phyloP scores from a whole-genome alignment of 208 protist genomes.

The Acanthamoeba pearcei region DNA sequence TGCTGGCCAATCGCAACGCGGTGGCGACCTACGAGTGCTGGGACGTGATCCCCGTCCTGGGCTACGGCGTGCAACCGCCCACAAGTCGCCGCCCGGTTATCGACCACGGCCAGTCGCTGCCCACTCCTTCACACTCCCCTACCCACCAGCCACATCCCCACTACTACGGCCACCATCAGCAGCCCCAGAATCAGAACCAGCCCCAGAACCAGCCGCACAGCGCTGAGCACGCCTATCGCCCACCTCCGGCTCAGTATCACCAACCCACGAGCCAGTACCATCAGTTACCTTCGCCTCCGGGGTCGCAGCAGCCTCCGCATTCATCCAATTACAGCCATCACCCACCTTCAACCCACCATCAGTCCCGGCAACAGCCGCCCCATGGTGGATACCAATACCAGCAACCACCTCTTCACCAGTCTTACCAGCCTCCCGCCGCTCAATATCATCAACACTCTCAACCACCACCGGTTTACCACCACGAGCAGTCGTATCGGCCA shows the following conservation, averaged over 20 bases:
- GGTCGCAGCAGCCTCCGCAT: too few species aligned
- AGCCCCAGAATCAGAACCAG: not conserved
- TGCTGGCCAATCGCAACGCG: conserved; percentile 51
- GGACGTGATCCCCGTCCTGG: conserved; percentile 4
- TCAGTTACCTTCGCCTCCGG: too few species aligned
- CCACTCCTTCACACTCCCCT: not conserved
- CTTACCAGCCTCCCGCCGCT: not conserved
- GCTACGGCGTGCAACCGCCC: not conserved
- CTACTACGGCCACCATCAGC: not conserved
- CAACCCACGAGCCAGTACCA: too few species aligned
- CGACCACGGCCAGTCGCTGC: not conserved
- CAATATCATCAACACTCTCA: not conserved
- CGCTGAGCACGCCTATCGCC: too few species aligned
- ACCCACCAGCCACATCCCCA: not conserved
- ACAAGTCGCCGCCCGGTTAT: not conserved
- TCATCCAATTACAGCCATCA: too few species aligned
- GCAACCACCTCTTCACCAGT: not conserved
- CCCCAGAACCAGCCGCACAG: too few species aligned
- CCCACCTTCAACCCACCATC: too few species aligned
- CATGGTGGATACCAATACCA: not conserved
- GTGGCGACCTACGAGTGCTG: not conserved
- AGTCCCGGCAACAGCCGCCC: too few species aligned
- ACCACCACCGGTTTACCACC: not conserved
- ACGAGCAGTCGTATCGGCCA: not conserved
- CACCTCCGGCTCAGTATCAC: too few species aligned